Evolutionary conservation across 169 alveolate genomes (phyloP), one percentile per base, ranked within the genome.

Genomic region (Sarcocystis neurona): DNA sequence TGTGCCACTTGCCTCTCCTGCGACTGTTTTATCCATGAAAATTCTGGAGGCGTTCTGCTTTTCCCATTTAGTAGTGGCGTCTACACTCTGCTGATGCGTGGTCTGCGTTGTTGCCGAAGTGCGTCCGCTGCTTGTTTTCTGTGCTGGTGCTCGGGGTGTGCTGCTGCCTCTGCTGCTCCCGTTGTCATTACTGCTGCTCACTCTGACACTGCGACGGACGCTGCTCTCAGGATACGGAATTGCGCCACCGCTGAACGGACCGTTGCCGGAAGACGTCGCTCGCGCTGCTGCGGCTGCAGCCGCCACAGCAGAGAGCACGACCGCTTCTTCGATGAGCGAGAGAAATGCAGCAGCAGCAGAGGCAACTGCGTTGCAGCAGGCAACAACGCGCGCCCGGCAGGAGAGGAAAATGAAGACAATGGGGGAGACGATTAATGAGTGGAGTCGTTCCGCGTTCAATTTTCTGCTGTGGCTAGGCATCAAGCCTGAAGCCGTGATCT

Each of bases 401-500:
- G 94, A 23, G 92, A 90, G 37, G 95, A 93, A 82, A 94, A 88
- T n/a, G 41, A 94, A 94, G 32, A 32, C 12, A 37, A 77, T 68
- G 48, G 70, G 92, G 37, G 94, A 94, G 3, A 68, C 92, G 46
- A 94, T 95, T 56, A 92, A 95, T 88, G 74, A 92, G 80, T 90
- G 97, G 79, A 96, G 95, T 27, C 80, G 93, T 34, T 94, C 97
- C 12, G 95, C 97, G 20, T 90, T 94, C 87, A 90, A 95, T 66
- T 95, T 95, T 85, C 94, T 95, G 50, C 80, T 79, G 43, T 95
- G 95, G 47, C 84, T 94, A 46, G 95, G 96, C 48, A 89, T 95
- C 37, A 89, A 92, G 50, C 94, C 95, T 41, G 79, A 94, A 60
- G 87, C 91, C 47, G 94, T 95, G 60, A 41, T 95, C 47, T 86